Base-by-base conservation (phyloP, 1,284 basidiomycete species). In the Boletellus sp. region DNA sequence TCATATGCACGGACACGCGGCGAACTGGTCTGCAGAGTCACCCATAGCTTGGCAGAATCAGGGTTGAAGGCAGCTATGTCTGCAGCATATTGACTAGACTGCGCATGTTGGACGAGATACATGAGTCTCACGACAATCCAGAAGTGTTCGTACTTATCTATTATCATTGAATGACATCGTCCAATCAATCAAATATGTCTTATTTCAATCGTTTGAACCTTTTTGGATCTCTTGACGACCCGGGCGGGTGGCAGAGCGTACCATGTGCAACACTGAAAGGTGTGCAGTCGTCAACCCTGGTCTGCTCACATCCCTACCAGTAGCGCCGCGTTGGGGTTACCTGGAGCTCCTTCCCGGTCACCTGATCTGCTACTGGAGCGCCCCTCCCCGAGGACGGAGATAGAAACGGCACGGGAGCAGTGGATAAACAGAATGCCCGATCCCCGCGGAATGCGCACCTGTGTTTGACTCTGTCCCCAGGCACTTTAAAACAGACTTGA, bases 81-180 rank as follows among this genome's bases (percentile, higher is more conserved):
- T 47, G 86, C 71, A 54, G 83, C 82, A 57, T 80, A 75, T 63
- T 86, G 84, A 5, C 82, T 81, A 8, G 85, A 83, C 56, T 74
- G 78, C 55, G 85, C 63, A 58, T 84, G 85, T 86, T 10, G 28
- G 40, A 18, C 8, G n/a, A 32, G 28, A 28, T 5, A 36, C 21
- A 26, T 28, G 35, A 30, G 12, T 1, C 19, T 36, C 13, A 13
- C 13, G 38, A 21, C 0, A 15, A 22, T 10, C 26, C 26, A 0
- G 5, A 10, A 26, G 26, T 26, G 8, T 8, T 8, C 8, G 26
- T 26, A 26, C 26, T 26, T 8, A 10, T 8, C 26, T 26, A 8
- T 26, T 26, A 3, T 26, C 26, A 26, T 26, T 8, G 26, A 26
- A 26, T 26, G 26, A 8, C 26, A 26, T 32, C 30, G 30, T 15